Conservation (phyloP, 192 early-diverging fungal genomes). For the Linnemannia exigua region DNA sequence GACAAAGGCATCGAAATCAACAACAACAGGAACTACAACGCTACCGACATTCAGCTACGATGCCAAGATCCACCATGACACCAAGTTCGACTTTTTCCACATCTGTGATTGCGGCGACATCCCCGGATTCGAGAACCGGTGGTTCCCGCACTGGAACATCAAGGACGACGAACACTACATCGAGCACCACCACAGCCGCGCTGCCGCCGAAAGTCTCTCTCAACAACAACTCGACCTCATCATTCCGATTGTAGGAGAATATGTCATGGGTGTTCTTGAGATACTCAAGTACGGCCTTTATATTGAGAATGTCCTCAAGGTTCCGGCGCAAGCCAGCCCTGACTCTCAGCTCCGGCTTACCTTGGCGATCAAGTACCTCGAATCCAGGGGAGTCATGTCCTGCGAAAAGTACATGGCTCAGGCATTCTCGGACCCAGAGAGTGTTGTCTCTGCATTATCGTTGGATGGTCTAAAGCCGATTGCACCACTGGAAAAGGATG, state of each 20-base stretch:
- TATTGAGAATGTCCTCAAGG: neutral
- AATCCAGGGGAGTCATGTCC: neutral
- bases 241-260: constrained; percentile 12
- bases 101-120: constrained; percentile 39
- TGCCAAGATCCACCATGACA: constrained; percentile 14
- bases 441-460: neutral
- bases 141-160: constrained; percentile 19
- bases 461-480: neutral
- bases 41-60: neutral
- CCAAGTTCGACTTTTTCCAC: constrained; percentile 27
- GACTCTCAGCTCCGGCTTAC: constrained; percentile 8
- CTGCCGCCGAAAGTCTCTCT: neutral
- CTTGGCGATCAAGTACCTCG: constrained; percentile 23
- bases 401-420: neutral
- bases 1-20: neutral
- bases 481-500: constrained; percentile 12
- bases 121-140: constrained; percentile 4
- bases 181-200: neutral
- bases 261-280: constrained; percentile 41
- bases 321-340: constrained; percentile 9
- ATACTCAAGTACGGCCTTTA: constrained; percentile 34
- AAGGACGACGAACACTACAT: constrained; percentile 17
- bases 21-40: neutral
- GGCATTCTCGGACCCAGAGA: neutral
- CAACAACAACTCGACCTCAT: neutral